These are phyloP conservation scores for Drosera spatulata DNA, from an alignment of 179 eudicot species.

Conservation along the genomic window DNA sequence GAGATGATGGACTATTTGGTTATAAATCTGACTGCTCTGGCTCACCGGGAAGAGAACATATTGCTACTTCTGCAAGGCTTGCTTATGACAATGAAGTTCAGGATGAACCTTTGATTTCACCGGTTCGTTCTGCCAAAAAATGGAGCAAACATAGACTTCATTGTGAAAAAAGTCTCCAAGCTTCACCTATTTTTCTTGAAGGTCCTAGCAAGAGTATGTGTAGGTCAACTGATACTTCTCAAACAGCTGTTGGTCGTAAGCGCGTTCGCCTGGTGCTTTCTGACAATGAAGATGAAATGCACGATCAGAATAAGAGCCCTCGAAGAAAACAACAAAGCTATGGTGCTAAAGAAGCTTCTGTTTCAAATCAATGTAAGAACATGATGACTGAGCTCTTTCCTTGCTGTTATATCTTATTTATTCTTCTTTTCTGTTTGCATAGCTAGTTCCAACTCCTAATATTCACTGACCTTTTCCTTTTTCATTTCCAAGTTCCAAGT, in stretches of 20 bases:
- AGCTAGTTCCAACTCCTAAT: no score
- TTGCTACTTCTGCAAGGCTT: slow-evolving; percentile 16
- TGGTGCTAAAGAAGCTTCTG: slow-evolving; percentile 44
- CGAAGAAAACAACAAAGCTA: slow-evolving; percentile 17
- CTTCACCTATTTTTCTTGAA: slow-evolving; percentile 20
- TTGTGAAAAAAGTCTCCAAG: slow-evolving; percentile 8
- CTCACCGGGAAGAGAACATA: slow-evolving; percentile 23
- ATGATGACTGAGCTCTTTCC: not conserved
- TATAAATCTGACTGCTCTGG: slow-evolving; percentile 24
- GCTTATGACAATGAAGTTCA: slow-evolving; percentile 9
- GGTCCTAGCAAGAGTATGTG: slow-evolving; percentile 29
- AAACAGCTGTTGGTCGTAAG: slow-evolving; percentile 43
- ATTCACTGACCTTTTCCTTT: no score
- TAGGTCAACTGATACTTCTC: slow-evolving; percentile 39
- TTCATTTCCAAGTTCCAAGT: slow-evolving; percentile 13
- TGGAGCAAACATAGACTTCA: slow-evolving; percentile 20
- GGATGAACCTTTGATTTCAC: slow-evolving; percentile 46
- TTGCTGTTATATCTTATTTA: not conserved
- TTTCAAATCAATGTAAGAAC: slow-evolving; percentile 59
- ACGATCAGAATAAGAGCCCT: slow-evolving; percentile 25
- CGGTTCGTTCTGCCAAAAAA: slow-evolving; percentile 16
- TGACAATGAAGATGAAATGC: slow-evolving; percentile 69
- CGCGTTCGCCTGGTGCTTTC: slow-evolving; percentile 71
- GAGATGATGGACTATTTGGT: slow-evolving; percentile 29
- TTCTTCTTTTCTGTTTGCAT: not conserved